Conservation (phyloP, 208 protist species). For the Wallacemonas sp. region DNA sequence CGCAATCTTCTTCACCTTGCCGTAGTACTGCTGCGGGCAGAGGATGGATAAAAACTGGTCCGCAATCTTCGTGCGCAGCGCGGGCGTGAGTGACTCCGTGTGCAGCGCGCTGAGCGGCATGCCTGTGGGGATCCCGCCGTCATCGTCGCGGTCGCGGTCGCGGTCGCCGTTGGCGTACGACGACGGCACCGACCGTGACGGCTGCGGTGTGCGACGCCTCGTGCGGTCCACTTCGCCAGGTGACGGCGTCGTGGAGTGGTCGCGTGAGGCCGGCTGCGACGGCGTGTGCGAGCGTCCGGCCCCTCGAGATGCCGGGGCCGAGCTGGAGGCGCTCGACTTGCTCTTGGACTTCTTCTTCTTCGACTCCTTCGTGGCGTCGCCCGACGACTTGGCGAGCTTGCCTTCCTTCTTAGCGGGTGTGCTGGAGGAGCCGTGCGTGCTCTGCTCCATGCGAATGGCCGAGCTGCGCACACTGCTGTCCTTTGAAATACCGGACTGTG, state of each 20-base stretch:
- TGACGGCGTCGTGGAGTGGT: neutral
- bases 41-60: slow-evolving; percentile 80
- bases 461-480: slow-evolving; percentile 18
- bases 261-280: neutral
- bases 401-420: neutral
- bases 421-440: slow-evolving; percentile 6
- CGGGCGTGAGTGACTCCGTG: slow-evolving; percentile 34
- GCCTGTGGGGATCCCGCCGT: neutral
- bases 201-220: slow-evolving; percentile 15
- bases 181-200: neutral
- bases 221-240: slow-evolving; percentile 13
- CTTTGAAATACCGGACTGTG: neutral
- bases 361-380: slow-evolving; percentile 5
- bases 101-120: slow-evolving; percentile 1
- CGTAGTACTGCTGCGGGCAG: slow-evolving; percentile 87
- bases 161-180: too few relatives aligned
- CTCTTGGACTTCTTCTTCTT: slow-evolving; percentile 20
- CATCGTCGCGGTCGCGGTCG: too few relatives aligned
- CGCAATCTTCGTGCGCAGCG: slow-evolving; percentile 54
- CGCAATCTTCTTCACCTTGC: slow-evolving; percentile 76
- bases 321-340: neutral
- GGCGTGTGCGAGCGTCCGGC: neutral
- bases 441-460: neutral
- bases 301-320: neutral
- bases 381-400: neutral